Evolutionary conservation across 495 filamentous ascomycete genomes (phyloP).

Genomic region (Trypethelium eluteriae): DNA sequence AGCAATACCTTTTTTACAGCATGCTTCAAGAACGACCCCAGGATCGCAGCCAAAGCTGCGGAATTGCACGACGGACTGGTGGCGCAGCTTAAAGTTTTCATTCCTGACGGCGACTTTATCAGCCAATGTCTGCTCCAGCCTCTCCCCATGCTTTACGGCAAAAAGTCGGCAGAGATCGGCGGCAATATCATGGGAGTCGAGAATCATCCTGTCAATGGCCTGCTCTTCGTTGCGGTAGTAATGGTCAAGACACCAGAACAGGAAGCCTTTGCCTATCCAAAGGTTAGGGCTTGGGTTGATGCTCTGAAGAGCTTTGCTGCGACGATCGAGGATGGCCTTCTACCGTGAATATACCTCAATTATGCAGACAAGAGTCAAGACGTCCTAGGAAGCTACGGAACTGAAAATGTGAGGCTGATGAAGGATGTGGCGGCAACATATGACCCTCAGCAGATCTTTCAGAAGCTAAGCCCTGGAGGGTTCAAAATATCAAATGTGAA

Average conservation of each 20-base stretch:
- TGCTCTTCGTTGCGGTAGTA: conserved; percentile 9
- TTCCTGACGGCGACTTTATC: neutral
- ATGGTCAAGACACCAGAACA: conserved; percentile 14
- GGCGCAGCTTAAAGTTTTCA: neutral
- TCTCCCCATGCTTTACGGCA: neutral
- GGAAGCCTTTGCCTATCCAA: conserved; percentile 14
- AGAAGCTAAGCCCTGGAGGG: conserved; percentile 34
- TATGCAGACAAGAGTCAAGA: conserved; percentile 41
- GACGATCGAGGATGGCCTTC: neutral
- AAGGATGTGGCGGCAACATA: conserved; percentile 39
- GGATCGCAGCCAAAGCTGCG: neutral
- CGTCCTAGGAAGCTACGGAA: conserved; percentile 43
- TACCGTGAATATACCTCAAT: conserved; percentile 34
- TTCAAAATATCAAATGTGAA: conserved; percentile 28
- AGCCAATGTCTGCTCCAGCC: neutral
- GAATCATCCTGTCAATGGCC: neutral
- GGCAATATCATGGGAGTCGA: conserved; percentile 3
- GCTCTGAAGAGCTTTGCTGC: neutral
- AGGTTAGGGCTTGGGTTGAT: conserved; percentile 10
- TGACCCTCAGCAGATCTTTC: conserved; percentile 46
- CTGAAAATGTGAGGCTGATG: conserved; percentile 36
- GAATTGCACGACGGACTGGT: neutral
- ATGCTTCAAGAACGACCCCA: neutral
- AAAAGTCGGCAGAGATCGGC: neutral
- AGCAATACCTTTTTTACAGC: neutral